These are phyloP conservation scores for Diaporthe velutina DNA, from an alignment of 2,329 filamentous ascomycete species.

Conservation along the genomic window DNA sequence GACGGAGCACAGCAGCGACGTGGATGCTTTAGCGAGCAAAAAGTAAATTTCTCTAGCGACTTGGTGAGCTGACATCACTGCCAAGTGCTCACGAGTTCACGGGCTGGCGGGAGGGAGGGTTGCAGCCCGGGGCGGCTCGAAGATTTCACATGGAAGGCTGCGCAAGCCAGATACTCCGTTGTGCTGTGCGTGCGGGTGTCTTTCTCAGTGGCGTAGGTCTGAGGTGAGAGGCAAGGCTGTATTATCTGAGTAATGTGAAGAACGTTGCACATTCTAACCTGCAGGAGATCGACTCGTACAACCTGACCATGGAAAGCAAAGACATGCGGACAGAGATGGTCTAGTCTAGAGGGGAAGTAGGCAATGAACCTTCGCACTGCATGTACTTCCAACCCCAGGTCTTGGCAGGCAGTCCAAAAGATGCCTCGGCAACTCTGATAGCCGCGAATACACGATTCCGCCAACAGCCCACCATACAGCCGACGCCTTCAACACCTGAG, in stretches of 20 bases:
- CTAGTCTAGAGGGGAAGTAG: neutral
- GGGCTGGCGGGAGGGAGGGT: constrained; percentile 2
- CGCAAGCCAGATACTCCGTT: constrained; percentile 7
- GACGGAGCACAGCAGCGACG: neutral
- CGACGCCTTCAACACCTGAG: neutral
- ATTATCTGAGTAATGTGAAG: neutral
- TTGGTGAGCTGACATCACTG: constrained; percentile 25
- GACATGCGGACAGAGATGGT: neutral
- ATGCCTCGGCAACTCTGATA: constrained; percentile 27
- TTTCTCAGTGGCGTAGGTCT: neutral
- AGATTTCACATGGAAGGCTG: constrained; percentile 16
- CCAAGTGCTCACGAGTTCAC: constrained; percentile 10
- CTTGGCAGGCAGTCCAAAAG: constrained; percentile 18
- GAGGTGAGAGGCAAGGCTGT: no score
- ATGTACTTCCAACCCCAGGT: neutral
- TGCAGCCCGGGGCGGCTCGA: constrained; percentile 20
- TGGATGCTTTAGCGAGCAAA: constrained; percentile 25
- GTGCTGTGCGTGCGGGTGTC: neutral
- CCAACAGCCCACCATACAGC: neutral
- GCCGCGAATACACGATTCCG: neutral
- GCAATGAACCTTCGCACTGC: neutral
- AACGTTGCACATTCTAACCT: neutral
- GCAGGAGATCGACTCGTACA: neutral
- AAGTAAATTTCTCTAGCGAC: constrained; percentile 26
- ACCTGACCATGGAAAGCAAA: neutral